phyloP scores from a whole-genome alignment of 2,329 filamentous ascomycete species.

The Fusarium compactum region DNA sequence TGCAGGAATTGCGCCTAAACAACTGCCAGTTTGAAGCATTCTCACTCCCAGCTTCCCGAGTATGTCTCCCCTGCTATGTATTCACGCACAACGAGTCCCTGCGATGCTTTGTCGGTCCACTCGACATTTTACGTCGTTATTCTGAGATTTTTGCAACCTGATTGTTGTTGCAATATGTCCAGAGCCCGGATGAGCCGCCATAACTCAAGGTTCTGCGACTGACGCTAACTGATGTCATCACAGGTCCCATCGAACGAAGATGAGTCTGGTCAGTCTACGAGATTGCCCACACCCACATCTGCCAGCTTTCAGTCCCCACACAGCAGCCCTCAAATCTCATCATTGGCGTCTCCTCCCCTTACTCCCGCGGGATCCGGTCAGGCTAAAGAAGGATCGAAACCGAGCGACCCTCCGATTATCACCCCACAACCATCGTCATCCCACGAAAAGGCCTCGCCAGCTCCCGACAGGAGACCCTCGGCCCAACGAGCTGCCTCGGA shows the following conservation, averaged over 20 bases:
- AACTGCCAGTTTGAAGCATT: slow-evolving; percentile 92
- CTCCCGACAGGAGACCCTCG: slow-evolving; percentile 56
- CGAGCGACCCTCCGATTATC: slow-evolving; percentile 63
- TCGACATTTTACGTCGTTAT: not conserved
- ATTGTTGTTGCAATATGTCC: slow-evolving; percentile 1
- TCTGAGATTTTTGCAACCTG: not conserved
- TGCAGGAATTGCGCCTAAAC: slow-evolving; percentile 86
- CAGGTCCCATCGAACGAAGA: slow-evolving; percentile 72
- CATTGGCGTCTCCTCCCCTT: slow-evolving; percentile 88
- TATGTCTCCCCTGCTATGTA: slow-evolving; percentile 61
- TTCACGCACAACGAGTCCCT: slow-evolving; percentile 11
- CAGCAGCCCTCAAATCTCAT: slow-evolving; percentile 74
- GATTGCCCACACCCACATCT: slow-evolving; percentile 73
- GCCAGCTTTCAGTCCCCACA: slow-evolving; percentile 74
- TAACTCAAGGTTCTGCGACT: slow-evolving; percentile 34
- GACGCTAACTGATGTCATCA: slow-evolving; percentile 47
- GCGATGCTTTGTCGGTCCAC: not conserved
- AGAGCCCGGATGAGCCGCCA: not conserved
- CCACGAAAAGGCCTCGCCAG: slow-evolving; percentile 62
- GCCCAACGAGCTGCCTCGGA: slow-evolving; percentile 59
- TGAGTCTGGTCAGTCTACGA: slow-evolving; percentile 70
- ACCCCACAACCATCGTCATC: slow-evolving; percentile 76
- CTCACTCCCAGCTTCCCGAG: slow-evolving; percentile 85
- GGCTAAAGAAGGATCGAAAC: slow-evolving; percentile 54
- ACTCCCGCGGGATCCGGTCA: slow-evolving; percentile 82